Evolutionary conservation across 805 yeast species (phyloP).

Genomic region (Myxozyma geophila): DNA sequence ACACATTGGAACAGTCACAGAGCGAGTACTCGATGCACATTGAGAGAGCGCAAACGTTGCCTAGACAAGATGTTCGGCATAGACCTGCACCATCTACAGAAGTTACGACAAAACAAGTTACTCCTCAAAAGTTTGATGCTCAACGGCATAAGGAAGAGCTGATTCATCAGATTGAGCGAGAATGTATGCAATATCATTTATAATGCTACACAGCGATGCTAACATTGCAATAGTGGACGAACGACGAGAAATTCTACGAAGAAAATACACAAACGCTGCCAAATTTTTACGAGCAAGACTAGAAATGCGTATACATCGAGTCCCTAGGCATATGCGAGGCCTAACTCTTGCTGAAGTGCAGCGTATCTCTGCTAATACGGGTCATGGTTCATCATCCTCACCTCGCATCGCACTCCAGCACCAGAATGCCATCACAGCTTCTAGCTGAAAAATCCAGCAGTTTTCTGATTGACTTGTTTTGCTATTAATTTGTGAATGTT

Average conservation of each 20-base stretch:
- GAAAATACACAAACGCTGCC: conserved; percentile 37
- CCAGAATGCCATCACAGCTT: not conserved
- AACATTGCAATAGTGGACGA: conserved; percentile 8
- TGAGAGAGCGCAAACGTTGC: too few species aligned
- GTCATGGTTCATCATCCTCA: not conserved
- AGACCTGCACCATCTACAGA: too few species aligned
- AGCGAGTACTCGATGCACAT: too few species aligned
- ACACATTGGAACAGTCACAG: not conserved
- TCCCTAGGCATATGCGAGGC: conserved; percentile 55
- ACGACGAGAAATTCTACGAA: conserved; percentile 21
- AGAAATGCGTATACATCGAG: conserved; percentile 51
- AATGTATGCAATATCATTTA: too few species aligned
- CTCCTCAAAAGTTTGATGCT: too few species aligned
- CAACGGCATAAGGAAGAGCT: too few species aligned
- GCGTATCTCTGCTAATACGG: not conserved
- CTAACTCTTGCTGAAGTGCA: conserved; percentile 49
- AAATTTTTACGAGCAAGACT: conserved; percentile 48
- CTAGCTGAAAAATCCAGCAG: too few species aligned
- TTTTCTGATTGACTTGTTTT: too few species aligned
- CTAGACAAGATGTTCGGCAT: too few species aligned
- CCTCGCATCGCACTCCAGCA: not conserved
- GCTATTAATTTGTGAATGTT: too few species aligned
- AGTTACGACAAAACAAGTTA: too few species aligned
- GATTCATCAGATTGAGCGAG: too few species aligned
- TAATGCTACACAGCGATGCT: not conserved